Conservation (phyloP, 176 grass and related monocot genomes). For the Carex myosuroides region DNA sequence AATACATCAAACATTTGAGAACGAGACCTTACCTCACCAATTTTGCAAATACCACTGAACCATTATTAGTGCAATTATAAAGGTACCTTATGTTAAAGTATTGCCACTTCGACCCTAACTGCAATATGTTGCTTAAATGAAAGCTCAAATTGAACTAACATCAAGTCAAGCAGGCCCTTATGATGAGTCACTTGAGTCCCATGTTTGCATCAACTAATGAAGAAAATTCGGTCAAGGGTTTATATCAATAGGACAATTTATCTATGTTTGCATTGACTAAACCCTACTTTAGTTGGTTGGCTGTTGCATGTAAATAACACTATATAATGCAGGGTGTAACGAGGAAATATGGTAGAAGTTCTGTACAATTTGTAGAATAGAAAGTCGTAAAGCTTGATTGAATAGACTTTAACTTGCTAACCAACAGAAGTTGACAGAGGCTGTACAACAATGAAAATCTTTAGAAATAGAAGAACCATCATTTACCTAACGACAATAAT, state of each 20-base stretch:
- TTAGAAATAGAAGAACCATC: constrained; percentile 13
- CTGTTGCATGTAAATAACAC: not conserved
- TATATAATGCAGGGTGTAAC: not conserved
- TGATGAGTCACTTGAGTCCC: not conserved
- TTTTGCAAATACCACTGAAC: not conserved
- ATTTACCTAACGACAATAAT: constrained; percentile 93
- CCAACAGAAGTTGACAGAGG: not conserved
- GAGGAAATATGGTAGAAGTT: not conserved
- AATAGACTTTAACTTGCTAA: constrained; percentile 9
- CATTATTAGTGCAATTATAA: not conserved
- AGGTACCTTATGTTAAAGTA: not conserved
- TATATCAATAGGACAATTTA: not conserved
- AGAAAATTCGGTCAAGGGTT: not conserved
- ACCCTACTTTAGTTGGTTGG: not conserved
- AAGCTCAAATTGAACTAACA: not conserved
- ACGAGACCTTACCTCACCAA: not conserved
- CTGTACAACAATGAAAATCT: constrained; percentile 22
- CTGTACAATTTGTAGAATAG: not conserved
- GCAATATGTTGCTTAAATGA: not conserved
- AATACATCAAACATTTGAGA: not conserved
- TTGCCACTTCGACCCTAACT: not conserved
- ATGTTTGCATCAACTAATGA: constrained; percentile 1
- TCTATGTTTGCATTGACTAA: not conserved
- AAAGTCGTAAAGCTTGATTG: not conserved
- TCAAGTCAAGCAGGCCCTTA: not conserved